Conservation (phyloP, 495 filamentous ascomycete species). For the Clavariopsis aquatica region DNA sequence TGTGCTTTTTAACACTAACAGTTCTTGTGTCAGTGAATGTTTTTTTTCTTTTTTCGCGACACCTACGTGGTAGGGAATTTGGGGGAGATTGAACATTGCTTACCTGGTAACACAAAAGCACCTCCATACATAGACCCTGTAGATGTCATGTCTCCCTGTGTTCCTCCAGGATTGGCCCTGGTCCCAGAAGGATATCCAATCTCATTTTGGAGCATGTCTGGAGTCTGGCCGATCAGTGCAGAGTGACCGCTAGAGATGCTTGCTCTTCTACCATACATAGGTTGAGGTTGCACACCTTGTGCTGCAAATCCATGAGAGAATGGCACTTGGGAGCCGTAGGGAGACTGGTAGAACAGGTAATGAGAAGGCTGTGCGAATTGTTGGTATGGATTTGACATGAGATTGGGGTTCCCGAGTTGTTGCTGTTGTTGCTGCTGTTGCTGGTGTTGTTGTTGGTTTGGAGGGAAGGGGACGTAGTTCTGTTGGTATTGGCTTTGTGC, state of each 20-base stretch:
- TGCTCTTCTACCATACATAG: slow-evolving; percentile 26
- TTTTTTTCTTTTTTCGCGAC: neutral
- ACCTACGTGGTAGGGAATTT: neutral
- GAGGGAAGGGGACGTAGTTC: slow-evolving; percentile 33
- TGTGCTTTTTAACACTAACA: slow-evolving; percentile 4
- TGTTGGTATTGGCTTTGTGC: slow-evolving; percentile 35
- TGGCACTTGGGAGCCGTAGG: slow-evolving; percentile 27
- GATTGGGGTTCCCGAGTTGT: slow-evolving; percentile 27
- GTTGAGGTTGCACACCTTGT: slow-evolving; percentile 8
- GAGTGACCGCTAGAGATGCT: slow-evolving; percentile 15
- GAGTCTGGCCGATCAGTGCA: slow-evolving; percentile 26
- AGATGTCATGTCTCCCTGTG: slow-evolving; percentile 10
- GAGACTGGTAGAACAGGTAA: slow-evolving; percentile 36
- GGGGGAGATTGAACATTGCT: neutral
- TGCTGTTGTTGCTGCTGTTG: no score
- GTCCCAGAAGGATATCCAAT: slow-evolving; percentile 7
- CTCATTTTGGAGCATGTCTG: slow-evolving; percentile 15
- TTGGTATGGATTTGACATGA: slow-evolving; percentile 31
- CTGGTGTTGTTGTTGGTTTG: slow-evolving; percentile 27
- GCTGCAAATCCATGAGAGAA: slow-evolving; percentile 21
- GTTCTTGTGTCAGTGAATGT: neutral
- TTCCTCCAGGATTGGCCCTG: slow-evolving; percentile 10
- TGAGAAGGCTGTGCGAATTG: slow-evolving; percentile 33
- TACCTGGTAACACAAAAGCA: slow-evolving; percentile 11
- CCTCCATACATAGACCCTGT: slow-evolving; percentile 16